Conservation (phyloP, 257 asterid genomes). For the Solanum etuberosum region DNA sequence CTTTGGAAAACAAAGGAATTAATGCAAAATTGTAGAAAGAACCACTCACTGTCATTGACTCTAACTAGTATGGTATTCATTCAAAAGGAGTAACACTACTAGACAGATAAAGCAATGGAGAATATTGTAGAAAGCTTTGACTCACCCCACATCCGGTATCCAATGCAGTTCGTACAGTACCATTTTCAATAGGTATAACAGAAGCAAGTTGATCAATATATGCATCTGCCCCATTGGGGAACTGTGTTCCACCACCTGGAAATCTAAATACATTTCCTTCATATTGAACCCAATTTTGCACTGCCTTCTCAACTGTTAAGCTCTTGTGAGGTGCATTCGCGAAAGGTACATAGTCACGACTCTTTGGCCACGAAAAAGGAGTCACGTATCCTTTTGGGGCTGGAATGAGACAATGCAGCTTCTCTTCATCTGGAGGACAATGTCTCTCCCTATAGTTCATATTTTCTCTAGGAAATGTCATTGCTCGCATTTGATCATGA, state of each 20-base stretch:
- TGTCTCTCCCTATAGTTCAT: constrained; percentile 36
- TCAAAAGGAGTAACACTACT: background rate
- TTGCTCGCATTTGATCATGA: constrained; percentile 33
- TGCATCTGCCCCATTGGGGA: constrained; percentile 37
- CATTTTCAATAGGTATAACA: constrained; percentile 29
- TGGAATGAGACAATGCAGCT: constrained; percentile 30
- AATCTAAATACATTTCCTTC: constrained; percentile 31
- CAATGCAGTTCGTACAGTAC: constrained; percentile 27
- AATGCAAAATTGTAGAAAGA: background rate
- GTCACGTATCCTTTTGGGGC: constrained; percentile 36
- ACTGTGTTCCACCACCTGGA: constrained; percentile 39
- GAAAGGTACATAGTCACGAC: constrained; percentile 33
- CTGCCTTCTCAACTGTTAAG: constrained; percentile 36
- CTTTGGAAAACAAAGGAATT: background rate
- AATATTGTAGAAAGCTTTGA: background rate
- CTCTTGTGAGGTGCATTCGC: constrained; percentile 34
- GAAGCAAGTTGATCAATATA: constrained; percentile 35
- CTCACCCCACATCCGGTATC: constrained; percentile 46
- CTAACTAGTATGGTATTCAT: background rate
- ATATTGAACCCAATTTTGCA: constrained; percentile 35
- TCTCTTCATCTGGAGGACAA: constrained; percentile 30
- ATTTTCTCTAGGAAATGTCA: constrained; percentile 28
- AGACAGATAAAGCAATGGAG: background rate
- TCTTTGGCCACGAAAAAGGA: constrained; percentile 36
- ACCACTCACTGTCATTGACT: background rate